A percentile compares a stretch with the other conserved stretches of the same genome.
phyloP scores from a whole-genome alignment of 2,329 filamentous ascomycete genomes.

The Epicoccum nigrum region DNA sequence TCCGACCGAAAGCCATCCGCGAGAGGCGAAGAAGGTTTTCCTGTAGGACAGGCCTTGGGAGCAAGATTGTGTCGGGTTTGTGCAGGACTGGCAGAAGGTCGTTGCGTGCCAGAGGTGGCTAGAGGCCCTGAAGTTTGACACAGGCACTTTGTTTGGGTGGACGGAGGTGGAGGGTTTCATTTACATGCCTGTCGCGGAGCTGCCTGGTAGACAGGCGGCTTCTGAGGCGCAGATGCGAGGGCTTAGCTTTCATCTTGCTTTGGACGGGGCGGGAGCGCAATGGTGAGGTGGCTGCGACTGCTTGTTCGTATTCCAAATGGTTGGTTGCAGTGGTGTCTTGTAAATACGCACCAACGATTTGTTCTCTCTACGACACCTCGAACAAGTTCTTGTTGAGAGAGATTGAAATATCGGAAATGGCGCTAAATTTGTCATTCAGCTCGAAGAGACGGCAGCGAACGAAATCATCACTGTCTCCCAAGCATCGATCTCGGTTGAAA shows the following conservation, averaged over 20 bases:
- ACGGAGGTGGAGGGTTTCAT: no score
- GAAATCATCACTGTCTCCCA: no score
- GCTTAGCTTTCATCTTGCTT: no score
- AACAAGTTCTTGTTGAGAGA: not conserved
- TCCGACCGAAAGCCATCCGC: slow-evolving; percentile 78
- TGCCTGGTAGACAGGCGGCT: no score
- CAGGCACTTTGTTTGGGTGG: no score
- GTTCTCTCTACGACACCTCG: not conserved
- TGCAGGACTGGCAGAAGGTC: not conserved
- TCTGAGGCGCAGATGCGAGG: no score
- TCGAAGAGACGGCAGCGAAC: no score
- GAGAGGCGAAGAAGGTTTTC: slow-evolving; percentile 64
- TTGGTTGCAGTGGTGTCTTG: not conserved
- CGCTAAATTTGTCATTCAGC: not conserved
- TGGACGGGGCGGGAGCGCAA: no score
- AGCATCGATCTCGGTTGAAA: not conserved
- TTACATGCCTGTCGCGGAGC: no score
- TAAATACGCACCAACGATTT: not conserved
- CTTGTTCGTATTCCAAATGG: not conserved
- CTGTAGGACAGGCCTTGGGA: slow-evolving; percentile 28
- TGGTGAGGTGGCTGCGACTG: no score
- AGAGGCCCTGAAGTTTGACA: not conserved
- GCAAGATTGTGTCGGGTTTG: not conserved
- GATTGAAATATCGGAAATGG: not conserved
- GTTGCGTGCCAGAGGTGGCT: not conserved